Percentiles rank a stretch among this genome's conserved stretches.
Evolutionary conservation across 169 alveolate genomes (phyloP).

Genomic region (Eimeria tenella): DNA sequence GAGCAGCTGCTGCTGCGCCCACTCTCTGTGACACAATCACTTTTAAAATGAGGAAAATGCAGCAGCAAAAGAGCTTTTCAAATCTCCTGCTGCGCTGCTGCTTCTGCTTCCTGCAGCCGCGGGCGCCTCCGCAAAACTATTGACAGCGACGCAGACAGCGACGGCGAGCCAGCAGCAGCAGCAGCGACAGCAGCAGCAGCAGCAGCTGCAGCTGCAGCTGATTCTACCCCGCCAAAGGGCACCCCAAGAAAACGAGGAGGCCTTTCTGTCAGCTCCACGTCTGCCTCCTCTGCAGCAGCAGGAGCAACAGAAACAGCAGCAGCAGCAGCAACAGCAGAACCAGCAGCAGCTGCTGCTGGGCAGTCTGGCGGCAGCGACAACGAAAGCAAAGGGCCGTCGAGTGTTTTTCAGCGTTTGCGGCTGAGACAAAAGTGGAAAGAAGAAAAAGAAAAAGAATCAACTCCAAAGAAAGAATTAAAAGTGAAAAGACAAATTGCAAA

Average conservation of each 20-base stretch:
- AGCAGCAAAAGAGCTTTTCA: neutral
- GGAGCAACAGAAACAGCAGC: slow-evolving; percentile 5
- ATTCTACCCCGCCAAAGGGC: neutral
- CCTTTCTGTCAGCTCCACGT: no score
- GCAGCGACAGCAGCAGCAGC: neutral
- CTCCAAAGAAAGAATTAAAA: neutral
- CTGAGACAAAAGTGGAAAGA: neutral
- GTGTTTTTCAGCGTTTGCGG: neutral
- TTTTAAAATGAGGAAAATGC: neutral
- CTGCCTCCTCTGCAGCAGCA: neutral
- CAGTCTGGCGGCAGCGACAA: neutral
- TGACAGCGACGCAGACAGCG: slow-evolving; percentile 11
- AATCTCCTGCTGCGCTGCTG: neutral
- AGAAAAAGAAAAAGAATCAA: neutral
- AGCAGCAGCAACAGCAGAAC: slow-evolving; percentile 41
- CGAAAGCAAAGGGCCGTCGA: neutral
- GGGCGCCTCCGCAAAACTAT: slow-evolving; percentile 33
- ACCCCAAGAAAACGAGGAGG: no score
- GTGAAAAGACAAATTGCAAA: neutral
- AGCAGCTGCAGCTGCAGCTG: neutral
- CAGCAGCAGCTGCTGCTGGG: no score
- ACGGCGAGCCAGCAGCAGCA: no score
- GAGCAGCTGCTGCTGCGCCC: no score
- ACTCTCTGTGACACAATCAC: no score
- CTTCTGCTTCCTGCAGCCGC: neutral